Evolutionary conservation across 1,139 yeast species (phyloP).

Genomic region (Pichia sp.): DNA sequence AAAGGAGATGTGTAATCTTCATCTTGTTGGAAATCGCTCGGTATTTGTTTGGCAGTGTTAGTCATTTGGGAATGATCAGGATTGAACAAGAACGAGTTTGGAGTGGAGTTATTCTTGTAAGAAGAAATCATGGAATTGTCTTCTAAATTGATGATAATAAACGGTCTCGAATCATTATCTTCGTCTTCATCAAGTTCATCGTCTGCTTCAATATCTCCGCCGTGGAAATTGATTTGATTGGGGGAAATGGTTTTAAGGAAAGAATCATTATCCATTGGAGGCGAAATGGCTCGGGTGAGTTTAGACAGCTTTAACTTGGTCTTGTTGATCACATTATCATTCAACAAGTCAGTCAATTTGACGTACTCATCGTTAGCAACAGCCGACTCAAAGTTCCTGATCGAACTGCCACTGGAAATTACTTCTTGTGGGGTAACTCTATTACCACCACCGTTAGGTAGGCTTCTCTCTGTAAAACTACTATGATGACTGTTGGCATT

Average conservation of each 20-base stretch:
- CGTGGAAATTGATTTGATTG: neutral
- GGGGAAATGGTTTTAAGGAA: neutral
- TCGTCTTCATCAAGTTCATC: neutral
- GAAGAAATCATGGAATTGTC: slow-evolving; percentile 24
- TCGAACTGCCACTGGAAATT: slow-evolving; percentile 12
- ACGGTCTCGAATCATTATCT: slow-evolving; percentile 20
- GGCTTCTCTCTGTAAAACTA: neutral
- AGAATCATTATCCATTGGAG: neutral
- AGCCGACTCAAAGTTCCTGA: slow-evolving; percentile 20
- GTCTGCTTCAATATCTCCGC: neutral
- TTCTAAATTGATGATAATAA: slow-evolving; percentile 21
- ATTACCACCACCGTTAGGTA: too few relatives aligned
- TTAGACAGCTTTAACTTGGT: slow-evolving; percentile 56
- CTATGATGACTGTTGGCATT: too few relatives aligned
- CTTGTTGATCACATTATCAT: slow-evolving; percentile 40
- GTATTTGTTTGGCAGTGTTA: slow-evolving; percentile 24
- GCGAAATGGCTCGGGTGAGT: slow-evolving; percentile 20
- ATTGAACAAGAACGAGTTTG: slow-evolving; percentile 27
- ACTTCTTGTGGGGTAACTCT: slow-evolving; percentile 6
- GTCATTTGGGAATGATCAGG: slow-evolving; percentile 24
- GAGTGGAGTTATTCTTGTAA: slow-evolving; percentile 24
- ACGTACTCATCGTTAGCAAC: slow-evolving; percentile 45
- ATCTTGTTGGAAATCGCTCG: slow-evolving; percentile 22
- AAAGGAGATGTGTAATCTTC: slow-evolving; percentile 45
- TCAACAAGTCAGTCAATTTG: slow-evolving; percentile 49